These are phyloP conservation scores for Dictyostelium brefeldianum DNA, from an alignment of 78 protist species.

Conservation along the genomic window DNA sequence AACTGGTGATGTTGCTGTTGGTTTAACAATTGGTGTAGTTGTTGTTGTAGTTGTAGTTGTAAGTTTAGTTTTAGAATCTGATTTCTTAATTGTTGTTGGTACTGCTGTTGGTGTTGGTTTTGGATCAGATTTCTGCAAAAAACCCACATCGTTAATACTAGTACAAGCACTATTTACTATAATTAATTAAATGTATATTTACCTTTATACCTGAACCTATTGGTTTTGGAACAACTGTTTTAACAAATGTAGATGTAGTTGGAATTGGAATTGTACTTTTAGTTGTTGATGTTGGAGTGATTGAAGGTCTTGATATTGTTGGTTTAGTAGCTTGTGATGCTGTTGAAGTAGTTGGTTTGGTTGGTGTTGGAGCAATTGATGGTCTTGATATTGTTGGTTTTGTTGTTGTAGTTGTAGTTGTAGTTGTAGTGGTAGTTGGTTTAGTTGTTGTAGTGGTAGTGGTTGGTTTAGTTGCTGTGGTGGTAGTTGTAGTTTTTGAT, in stretches of 20 bases:
- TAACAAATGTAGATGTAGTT: background rate
- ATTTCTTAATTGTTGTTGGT: background rate
- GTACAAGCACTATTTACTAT: too few species aligned
- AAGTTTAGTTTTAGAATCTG: background rate
- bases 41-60: constrained; percentile 9
- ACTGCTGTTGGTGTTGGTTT: constrained; percentile 1
- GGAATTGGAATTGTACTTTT: background rate
- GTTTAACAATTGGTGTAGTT: background rate
- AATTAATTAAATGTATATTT: too few species aligned
- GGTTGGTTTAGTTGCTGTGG: background rate
- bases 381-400: background rate
- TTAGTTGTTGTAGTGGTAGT: background rate
- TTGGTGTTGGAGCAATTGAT: background rate
- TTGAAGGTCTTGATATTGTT: background rate
- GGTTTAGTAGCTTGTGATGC: background rate
- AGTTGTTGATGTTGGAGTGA: background rate
- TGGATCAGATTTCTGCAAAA: background rate
- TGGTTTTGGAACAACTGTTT: constrained; percentile 2
- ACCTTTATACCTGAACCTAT: too few species aligned
- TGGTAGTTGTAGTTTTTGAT: background rate
- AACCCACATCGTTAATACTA: too few species aligned
- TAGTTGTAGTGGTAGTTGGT: background rate
- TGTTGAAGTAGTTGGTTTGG: background rate
- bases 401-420: background rate
- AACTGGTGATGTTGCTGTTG: background rate